Evolutionary conservation across 139 green algal genomes (phyloP), one percentile per base, ranked within the genome.

Genomic region (Chloropicon primus): DNA sequence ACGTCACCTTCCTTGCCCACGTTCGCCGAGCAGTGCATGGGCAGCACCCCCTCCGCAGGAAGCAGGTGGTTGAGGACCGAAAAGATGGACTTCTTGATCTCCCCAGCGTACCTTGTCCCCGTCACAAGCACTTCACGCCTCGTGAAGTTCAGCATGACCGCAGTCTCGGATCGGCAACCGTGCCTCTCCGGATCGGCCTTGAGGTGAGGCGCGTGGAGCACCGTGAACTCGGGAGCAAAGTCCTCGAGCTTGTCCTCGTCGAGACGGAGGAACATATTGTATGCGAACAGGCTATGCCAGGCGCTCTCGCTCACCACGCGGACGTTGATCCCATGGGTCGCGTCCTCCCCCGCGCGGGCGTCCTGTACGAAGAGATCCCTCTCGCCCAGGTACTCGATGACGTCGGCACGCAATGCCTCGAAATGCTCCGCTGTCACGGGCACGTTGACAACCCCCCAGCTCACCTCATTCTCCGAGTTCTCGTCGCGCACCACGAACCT

Each of bases 251-350:
- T 91, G 62, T 92, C 82, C 10, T 83, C 72, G 1, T 84, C 93
- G 41, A 89, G 90, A 24, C 90, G 74, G 71, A 98, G 97, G 74
- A 98, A 88, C 94, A 98, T 97, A 90, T 98, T 98, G 87, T 93
- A 85, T 89, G 96, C 96, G 84, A 98, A 98, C 23, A 98, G 87
- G 0, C 92, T 90, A 83, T 98, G 94, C 86, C 97, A 98, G 22
- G 94, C 86, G 0, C 91, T 82, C 25, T 86, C 87, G 80, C 88
- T 93, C 26, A 98, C 88, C 22, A 97, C 87, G 25, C 93, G 88
- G 23, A 97, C 85, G 81, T 93, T 91, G 75, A 87, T 80, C n/a
- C n/a, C n/a, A n/a, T n/a, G n/a, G n/a, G n/a, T n/a, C n/a, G n/a
- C n/a, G n/a, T n/a, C n/a, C n/a, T n/a, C n/a, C n/a, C n/a, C n/a